Evolutionary conservation across 306 rosid species (phyloP).

Genomic region (Leucaena leucocephala): DNA sequence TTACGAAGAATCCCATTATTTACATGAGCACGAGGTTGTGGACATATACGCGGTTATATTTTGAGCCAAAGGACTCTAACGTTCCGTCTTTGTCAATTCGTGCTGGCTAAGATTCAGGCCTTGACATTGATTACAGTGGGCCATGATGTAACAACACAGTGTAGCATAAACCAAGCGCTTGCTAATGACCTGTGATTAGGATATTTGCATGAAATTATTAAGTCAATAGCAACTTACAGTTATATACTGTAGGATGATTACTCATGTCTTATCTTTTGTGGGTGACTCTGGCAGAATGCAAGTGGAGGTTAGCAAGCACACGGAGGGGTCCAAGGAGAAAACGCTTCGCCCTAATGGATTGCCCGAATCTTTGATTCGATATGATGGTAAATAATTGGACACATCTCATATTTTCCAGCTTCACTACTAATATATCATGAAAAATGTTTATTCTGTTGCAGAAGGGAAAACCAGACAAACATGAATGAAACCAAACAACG

Average conservation of each 20-base stretch:
- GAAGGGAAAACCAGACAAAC: not conserved
- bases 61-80: slow-evolving; percentile 33
- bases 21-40: slow-evolving; percentile 1
- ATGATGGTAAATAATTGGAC: slow-evolving; percentile 66
- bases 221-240: not conserved
- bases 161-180: slow-evolving; percentile 19
- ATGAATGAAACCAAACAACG: not conserved
- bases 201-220: not conserved
- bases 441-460: not conserved
- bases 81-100: slow-evolving; percentile 8
- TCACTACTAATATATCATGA: not conserved
- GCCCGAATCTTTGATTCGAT: slow-evolving; percentile 91
- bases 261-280: not conserved
- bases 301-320: slow-evolving; percentile 99
- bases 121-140: slow-evolving; percentile 40
- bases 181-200: slow-evolving; percentile 20
- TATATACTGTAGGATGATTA: slow-evolving; percentile 22
- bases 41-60: not conserved
- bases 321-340: slow-evolving; percentile 90
- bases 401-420: not conserved
- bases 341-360: slow-evolving; percentile 93
- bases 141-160: slow-evolving; percentile 5
- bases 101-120: slow-evolving; percentile 25
- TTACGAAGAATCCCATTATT: not conserved
- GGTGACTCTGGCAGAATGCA: slow-evolving; percentile 71